Base-by-base conservation (phyloP, 345 rosid species). In the Pistacia atlantica region DNA sequence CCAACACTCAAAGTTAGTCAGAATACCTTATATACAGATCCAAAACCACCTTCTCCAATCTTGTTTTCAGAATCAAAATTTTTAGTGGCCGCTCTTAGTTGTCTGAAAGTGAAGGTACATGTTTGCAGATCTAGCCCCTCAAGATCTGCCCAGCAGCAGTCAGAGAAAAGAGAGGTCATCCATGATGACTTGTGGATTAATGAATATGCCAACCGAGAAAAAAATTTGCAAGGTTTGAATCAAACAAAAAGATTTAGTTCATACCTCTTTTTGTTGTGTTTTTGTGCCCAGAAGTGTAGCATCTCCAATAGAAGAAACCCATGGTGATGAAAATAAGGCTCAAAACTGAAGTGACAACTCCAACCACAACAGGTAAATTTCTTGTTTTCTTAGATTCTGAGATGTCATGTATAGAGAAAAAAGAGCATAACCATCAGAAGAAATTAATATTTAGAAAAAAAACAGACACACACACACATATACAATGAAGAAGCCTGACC, bases 41-140 rank as follows among this genome's bases (percentile, higher is more conserved):
- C 89, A 73, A 86, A 86, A 74, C 89, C 89, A 9, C 89, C 89
- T 79, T 86, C 86, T 52, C 89, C 89, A 33, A 86, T 42, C 75
- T 82, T 86, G 73, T 86, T 84, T 71, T 71, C 81, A 31, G 75
- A 14, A 42, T 77, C 72, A 20, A 87, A 87, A 78, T 81, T 69
- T 59, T 82, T 55, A 11, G 87, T 87, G 7, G 87, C 90, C 35
- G 77, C 86, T 83, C 72, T 81, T 61, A 84, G 83, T 78, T 80
- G 87, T 77, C 65, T 82, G 49, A 76, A 81, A 57, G 90, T 72
- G 61, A 84, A 84, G 38, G 65, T 67, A 11, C 84, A 86, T 0
- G 86, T 79, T 38, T 77, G 87, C 74, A 82, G 82, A 68, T 84
- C 86, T 65, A 80, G 68, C 9, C 81, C 80, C 55, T 37, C 22